Percentiles rank a stretch among this genome's conserved stretches.
Conservation (phyloP, 257 asterid genomes). For the Fraxinus americana region DNA sequence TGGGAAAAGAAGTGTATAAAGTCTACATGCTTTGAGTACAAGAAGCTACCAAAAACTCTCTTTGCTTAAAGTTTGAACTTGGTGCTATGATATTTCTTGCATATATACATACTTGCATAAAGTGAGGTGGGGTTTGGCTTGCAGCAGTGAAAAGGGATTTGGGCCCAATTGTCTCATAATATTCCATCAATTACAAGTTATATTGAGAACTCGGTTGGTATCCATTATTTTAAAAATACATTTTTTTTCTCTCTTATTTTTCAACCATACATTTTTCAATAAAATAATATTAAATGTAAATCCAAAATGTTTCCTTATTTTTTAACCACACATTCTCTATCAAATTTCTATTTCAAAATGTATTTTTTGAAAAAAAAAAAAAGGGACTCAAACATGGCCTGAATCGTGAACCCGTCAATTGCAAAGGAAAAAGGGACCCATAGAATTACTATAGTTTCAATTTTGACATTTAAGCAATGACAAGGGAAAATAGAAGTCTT, state of each 20-base stretch:
- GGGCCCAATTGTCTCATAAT: conserved; percentile 55
- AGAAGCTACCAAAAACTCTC: conserved; percentile 55
- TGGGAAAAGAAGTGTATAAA: conserved; percentile 5
- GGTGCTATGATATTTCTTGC: conserved; percentile 47
- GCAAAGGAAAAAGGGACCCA: conserved; percentile 10
- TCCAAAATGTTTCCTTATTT: too few species aligned
- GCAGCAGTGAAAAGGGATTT: conserved; percentile 59
- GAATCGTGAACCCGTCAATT: conserved; percentile 41
- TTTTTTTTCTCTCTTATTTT: too few species aligned
- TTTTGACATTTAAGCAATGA: conserved; percentile 5
- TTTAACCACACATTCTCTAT: too few species aligned
- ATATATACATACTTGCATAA: conserved; percentile 29
- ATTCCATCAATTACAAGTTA: conserved; percentile 57
- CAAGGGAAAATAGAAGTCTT: conserved; percentile 26
- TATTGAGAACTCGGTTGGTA: conserved; percentile 4
- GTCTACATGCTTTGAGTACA: conserved; percentile 50
- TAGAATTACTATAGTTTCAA: conserved; percentile 11
- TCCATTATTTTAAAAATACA: too few species aligned
- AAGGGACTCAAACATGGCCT: too few species aligned
- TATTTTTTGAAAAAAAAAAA: too few species aligned
- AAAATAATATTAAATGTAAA: too few species aligned
- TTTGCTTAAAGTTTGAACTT: conserved; percentile 62
- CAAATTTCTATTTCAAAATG: too few species aligned
- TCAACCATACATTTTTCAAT: too few species aligned
- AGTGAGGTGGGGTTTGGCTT: conserved; percentile 57